Evolutionary conservation across 768 basidiomycete genomes (phyloP).

Genomic region (Lactifluus pinguis): DNA sequence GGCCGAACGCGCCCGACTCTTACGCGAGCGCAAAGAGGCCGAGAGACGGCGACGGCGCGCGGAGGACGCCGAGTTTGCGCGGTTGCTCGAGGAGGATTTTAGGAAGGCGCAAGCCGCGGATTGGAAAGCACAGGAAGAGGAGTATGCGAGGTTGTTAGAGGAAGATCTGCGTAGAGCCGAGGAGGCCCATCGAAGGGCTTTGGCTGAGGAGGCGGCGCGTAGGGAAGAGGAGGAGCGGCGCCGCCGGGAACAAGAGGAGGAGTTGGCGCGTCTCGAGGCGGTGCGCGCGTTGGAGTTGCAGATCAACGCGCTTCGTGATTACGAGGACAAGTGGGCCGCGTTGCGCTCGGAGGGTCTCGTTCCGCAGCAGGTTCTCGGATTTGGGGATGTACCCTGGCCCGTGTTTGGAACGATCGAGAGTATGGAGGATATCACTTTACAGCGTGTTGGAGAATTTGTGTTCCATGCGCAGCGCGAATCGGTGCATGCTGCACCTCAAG

Average conservation of each 20-base stretch:
- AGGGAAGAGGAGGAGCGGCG: neutral
- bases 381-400: conserved; percentile 39
- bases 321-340: conserved; percentile 15
- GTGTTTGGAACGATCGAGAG: conserved; percentile 22
- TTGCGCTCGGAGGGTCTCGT: neutral
- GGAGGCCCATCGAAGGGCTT: neutral
- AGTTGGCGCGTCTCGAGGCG: neutral
- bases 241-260: neutral
- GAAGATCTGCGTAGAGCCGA: neutral
- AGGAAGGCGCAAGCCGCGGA: conserved; percentile 1
- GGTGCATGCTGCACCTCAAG: conserved; percentile 25
- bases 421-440: conserved; percentile 29
- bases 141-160: neutral
- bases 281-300: neutral
- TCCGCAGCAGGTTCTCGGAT: conserved; percentile 14
- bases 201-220: neutral
- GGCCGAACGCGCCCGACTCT: neutral
- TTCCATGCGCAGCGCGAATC: conserved; percentile 28
- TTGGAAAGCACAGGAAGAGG: neutral
- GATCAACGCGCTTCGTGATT: neutral
- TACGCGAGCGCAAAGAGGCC: neutral
- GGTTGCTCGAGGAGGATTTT: neutral
- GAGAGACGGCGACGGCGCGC: neutral
- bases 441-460: conserved; percentile 32
- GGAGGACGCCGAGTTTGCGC: neutral